These are phyloP conservation scores for Taphrina confusa DNA, from an alignment of 1,139 yeast genomes.

Conservation along the genomic window DNA sequence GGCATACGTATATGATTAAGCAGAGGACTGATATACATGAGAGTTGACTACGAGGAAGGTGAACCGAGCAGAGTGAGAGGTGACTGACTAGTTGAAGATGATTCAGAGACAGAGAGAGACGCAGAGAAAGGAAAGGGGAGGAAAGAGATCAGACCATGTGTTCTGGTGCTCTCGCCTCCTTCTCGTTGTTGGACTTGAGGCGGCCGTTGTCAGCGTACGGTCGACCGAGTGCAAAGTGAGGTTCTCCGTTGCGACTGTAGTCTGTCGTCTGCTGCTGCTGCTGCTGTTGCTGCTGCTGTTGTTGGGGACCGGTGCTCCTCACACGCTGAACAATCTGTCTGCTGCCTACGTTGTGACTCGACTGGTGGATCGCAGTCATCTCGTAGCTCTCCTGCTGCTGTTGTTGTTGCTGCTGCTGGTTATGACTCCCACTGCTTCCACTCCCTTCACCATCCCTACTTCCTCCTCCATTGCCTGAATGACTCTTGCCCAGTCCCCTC, in stretches of 20 bases:
- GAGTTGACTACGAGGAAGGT: too few relatives aligned
- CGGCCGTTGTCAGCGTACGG: slow-evolving; percentile 3
- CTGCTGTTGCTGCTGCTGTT: slow-evolving; percentile 3
- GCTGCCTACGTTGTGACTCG: not conserved
- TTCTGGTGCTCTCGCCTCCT: slow-evolving; percentile 8
- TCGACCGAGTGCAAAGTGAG: slow-evolving; percentile 7
- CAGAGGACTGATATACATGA: too few relatives aligned
- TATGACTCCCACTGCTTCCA: not conserved
- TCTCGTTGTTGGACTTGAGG: not conserved
- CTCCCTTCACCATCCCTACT: not conserved
- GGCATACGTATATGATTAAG: too few relatives aligned
- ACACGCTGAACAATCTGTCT: slow-evolving; percentile 1
- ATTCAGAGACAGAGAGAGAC: too few relatives aligned
- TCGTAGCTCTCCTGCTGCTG: slow-evolving; percentile 1
- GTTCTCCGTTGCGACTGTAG: slow-evolving; percentile 7
- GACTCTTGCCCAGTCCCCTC: slow-evolving; percentile 2
- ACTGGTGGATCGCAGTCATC: slow-evolving; percentile 7
- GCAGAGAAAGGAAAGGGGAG: too few relatives aligned
- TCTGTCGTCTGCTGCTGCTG: not conserved
- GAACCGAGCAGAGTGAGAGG: too few relatives aligned
- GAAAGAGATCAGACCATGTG: slow-evolving; percentile 5
- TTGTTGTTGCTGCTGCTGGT: not conserved
- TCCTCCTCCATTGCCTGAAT: not conserved
- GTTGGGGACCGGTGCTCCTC: not conserved
- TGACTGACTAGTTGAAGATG: too few relatives aligned